Percentiles rank a stretch among this genome's conserved stretches.
Conservation (phyloP, 495 filamentous ascomycete genomes). For the Penicillium roqueforti region DNA sequence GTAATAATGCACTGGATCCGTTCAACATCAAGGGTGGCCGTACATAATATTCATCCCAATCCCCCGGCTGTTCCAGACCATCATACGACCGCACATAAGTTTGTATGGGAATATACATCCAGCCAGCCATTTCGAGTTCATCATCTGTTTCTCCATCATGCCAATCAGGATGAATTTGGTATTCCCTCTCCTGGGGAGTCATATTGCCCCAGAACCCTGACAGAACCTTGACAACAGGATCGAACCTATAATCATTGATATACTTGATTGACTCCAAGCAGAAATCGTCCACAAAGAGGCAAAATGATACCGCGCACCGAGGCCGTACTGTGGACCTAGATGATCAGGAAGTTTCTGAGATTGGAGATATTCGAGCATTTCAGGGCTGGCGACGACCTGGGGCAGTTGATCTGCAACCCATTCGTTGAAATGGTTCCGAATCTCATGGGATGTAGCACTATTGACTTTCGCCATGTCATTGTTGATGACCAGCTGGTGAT, state of each 20-base stretch:
- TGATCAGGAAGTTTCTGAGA: neutral
- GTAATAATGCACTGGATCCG: too few species aligned
- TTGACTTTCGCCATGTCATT: neutral
- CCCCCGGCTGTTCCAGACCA: neutral
- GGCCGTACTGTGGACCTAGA: neutral
- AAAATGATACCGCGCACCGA: neutral
- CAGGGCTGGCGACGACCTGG: neutral
- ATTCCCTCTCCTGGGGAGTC: neutral
- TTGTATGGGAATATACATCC: neutral
- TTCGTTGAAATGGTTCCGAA: neutral
- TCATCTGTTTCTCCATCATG: conserved; percentile 2
- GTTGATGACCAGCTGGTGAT: neutral
- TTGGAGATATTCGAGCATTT: neutral
- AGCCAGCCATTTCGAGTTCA: neutral
- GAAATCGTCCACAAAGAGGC: conserved; percentile 4
- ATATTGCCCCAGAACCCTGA: neutral
- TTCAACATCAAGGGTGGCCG: too few species aligned
- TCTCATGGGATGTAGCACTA: neutral
- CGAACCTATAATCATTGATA: neutral
- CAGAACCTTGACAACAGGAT: neutral
- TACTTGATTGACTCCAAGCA: neutral
- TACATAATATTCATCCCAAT: neutral
- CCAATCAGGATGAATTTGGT: neutral
- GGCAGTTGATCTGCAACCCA: neutral
- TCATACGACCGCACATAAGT: neutral